Percentiles rank a stretch among this genome's conserved stretches.
Conservation (phyloP, 2,329 filamentous ascomycete genomes). For the Hypoxylon sp. region DNA sequence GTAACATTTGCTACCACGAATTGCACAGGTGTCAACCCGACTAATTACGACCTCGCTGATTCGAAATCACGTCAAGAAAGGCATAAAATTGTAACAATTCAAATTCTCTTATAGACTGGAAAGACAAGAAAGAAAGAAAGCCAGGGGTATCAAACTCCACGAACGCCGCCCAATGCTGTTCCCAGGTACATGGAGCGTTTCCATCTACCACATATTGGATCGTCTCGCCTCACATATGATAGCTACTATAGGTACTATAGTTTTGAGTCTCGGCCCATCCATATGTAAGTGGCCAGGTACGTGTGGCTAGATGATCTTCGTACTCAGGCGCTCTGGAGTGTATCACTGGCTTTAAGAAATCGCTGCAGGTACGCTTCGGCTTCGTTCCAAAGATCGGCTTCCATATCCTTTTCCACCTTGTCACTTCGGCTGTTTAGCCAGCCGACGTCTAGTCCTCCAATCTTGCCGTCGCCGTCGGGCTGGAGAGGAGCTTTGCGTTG, state of each 20-base stretch:
- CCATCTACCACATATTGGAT: background rate
- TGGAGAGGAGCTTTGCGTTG: conserved; percentile 53
- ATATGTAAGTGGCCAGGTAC: too few relatives aligned
- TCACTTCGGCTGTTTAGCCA: conserved; percentile 88
- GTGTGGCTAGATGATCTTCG: too few relatives aligned
- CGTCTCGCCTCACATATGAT: too few relatives aligned
- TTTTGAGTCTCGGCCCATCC: too few relatives aligned
- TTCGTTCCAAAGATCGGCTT: conserved; percentile 75
- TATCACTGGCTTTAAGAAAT: conserved; percentile 18
- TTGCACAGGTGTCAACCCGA: too few relatives aligned
- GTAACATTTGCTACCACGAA: too few relatives aligned
- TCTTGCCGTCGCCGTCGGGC: conserved; percentile 63
- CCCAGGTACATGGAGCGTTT: background rate
- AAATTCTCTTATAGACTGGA: background rate
- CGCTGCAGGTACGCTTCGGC: conserved; percentile 35
- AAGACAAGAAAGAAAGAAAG: too few relatives aligned
- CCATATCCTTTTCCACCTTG: conserved; percentile 82
- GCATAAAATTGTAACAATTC: too few relatives aligned
- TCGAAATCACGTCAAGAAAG: too few relatives aligned
- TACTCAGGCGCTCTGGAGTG: conserved; percentile 4
- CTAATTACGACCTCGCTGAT: too few relatives aligned
- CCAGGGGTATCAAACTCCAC: conserved; percentile 13
- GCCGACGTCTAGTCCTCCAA: conserved; percentile 78
- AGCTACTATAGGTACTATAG: too few relatives aligned
- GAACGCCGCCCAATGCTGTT: conserved; percentile 31